phyloP scores from a whole-genome alignment of 2,329 filamentous ascomycete genomes.

The Neonectria neomacrospora region DNA sequence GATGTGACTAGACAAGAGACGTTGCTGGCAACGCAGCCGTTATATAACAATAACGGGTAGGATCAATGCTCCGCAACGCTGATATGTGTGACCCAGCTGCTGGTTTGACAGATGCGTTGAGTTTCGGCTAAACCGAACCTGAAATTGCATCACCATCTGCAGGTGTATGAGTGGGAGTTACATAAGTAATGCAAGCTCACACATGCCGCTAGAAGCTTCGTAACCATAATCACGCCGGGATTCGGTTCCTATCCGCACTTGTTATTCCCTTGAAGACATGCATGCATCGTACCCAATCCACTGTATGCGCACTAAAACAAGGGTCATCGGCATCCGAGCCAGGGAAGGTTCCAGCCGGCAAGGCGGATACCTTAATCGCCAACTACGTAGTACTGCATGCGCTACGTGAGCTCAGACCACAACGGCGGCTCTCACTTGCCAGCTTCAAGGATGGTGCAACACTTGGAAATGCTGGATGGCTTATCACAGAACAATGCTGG shows the following conservation, averaged over 20 bases:
- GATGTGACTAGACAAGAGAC: background rate
- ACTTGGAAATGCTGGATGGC: background rate
- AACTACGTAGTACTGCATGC: background rate
- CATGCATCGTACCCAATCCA: background rate
- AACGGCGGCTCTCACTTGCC: background rate
- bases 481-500: background rate
- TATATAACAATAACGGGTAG: background rate
- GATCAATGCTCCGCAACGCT: background rate
- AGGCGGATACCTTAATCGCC: background rate
- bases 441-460: background rate
- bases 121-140: background rate
- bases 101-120: too few species aligned
- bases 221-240: background rate
- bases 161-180: background rate
- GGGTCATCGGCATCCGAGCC: background rate
- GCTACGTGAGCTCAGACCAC: background rate
- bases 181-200: too few species aligned
- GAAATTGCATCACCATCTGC: background rate
- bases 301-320: background rate
- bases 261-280: background rate
- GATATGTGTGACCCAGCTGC: background rate
- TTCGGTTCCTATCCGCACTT: background rate
- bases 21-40: background rate
- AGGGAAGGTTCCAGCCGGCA: background rate
- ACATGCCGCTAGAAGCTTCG: too few species aligned